Percentiles rank a stretch among this genome's conserved stretches.
Evolutionary conservation across 495 filamentous ascomycete genomes (phyloP).

Genomic region (Entonaema liquescens): DNA sequence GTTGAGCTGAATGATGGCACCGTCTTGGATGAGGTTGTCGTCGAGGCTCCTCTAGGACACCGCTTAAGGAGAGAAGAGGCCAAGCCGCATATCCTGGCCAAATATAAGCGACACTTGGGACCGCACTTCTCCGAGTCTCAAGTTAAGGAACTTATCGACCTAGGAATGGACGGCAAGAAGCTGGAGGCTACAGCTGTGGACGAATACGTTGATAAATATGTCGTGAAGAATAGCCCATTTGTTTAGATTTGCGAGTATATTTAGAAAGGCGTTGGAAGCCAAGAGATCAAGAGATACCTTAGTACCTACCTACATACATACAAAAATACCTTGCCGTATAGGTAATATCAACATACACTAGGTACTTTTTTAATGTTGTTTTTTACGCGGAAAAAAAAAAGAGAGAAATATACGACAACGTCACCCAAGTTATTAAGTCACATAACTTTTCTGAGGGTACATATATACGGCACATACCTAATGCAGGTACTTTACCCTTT

Average conservation of each 20-base stretch:
- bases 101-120: constrained; percentile 91
- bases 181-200: constrained; percentile 86
- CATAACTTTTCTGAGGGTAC: neutral
- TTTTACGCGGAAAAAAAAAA: neutral
- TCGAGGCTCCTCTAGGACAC: constrained; percentile 95
- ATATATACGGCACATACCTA: neutral
- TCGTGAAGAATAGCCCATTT: constrained; percentile 66
- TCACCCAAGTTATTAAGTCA: neutral
- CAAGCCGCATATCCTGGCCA: constrained; percentile 92
- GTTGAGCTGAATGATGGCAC: constrained; percentile 95
- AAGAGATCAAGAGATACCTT: neutral
- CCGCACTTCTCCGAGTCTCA: constrained; percentile 79
- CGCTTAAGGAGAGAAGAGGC: constrained; percentile 91
- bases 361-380: neutral
- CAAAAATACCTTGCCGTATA: neutral
- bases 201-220: constrained; percentile 93
- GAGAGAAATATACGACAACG: neutral
- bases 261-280: constrained; percentile 2
- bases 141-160: constrained; percentile 78
- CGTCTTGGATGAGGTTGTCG: constrained; percentile 87
- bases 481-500: neutral
- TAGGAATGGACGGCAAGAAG: constrained; percentile 75
- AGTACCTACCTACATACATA: neutral
- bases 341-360: neutral
- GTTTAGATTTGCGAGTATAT: constrained; percentile 43